Evolutionary conservation across 148 eudicot genomes (phyloP).

Genomic region (Amaranthus hypochondriacus): DNA sequence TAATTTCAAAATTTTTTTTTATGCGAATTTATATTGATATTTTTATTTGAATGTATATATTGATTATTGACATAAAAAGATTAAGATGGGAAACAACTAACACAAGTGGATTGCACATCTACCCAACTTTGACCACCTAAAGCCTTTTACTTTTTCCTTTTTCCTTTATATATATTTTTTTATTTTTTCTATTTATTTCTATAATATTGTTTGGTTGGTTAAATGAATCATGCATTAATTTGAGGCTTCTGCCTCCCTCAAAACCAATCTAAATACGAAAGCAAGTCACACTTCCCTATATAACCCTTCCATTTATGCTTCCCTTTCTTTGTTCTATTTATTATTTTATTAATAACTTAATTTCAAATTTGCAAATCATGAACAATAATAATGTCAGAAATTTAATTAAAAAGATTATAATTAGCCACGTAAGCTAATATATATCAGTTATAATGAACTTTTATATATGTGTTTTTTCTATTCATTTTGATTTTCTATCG

Average conservation of each 20-base stretch:
- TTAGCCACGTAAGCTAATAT: no score
- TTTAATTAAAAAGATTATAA: no score
- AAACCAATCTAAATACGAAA: slow-evolving; percentile 14
- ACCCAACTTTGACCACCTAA: slow-evolving; percentile 23
- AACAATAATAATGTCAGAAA: no score
- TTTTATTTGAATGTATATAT: neutral
- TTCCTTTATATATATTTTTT: neutral
- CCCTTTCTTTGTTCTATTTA: neutral
- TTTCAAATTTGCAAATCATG: no score
- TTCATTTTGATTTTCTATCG: no score
- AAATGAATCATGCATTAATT: neutral
- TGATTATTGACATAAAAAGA: neutral
- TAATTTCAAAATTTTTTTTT: no score
- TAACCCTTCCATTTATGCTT: slow-evolving; percentile 1
- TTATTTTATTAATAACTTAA: no score
- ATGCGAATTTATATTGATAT: neutral
- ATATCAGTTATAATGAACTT: no score
- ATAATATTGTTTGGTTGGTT: neutral
- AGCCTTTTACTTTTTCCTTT: neutral
- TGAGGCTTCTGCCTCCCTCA: neutral
- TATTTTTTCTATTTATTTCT: neutral
- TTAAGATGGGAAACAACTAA: slow-evolving; percentile 13
- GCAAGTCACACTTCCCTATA: slow-evolving; percentile 16
- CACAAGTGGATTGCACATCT: slow-evolving; percentile 21
- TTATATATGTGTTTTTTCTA: no score